These are phyloP conservation scores for Emmonsiellopsis sp. DNA, from an alignment of 2,329 filamentous ascomycete genomes.

Conservation along the genomic window DNA sequence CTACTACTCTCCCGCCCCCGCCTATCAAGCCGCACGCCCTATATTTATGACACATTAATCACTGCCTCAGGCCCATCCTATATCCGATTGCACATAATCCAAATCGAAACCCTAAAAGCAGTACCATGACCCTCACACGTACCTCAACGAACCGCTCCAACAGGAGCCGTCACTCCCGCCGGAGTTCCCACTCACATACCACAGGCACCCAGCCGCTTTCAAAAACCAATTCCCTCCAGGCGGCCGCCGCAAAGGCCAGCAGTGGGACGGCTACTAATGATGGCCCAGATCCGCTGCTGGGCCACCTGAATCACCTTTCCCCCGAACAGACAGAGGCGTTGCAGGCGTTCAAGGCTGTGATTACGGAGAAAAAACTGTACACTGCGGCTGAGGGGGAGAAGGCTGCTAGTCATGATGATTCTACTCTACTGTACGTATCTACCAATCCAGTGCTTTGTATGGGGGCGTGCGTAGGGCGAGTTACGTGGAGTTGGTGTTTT, in stretches of 20 bases:
- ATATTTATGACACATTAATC: no score
- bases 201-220: not conserved
- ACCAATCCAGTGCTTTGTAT: not conserved
- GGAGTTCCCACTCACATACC: not conserved
- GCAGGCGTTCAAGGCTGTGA: constrained; percentile 59
- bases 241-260: constrained; percentile 3
- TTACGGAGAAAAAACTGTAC: constrained; percentile 53
- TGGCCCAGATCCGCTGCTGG: constrained; percentile 25
- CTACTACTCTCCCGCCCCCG: no score
- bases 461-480: not conserved
- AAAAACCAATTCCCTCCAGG: not conserved
- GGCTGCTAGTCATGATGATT: constrained; percentile 38
- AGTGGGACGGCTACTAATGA: not conserved
- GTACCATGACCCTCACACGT: constrained; percentile 10
- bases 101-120: not conserved
- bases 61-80: no score
- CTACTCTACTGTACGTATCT: constrained; percentile 36
- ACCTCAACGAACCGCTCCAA: constrained; percentile 5
- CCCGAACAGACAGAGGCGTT: constrained; percentile 59
- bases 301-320: constrained; percentile 73
- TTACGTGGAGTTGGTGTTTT: no score
- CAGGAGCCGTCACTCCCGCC: constrained; percentile 7
- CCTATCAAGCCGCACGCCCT: no score
- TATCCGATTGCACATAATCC: not conserved
- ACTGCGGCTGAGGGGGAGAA: constrained; percentile 23